Conservation (phyloP, 2,329 filamentous ascomycete genomes). For the Exophiala aquamarina region DNA sequence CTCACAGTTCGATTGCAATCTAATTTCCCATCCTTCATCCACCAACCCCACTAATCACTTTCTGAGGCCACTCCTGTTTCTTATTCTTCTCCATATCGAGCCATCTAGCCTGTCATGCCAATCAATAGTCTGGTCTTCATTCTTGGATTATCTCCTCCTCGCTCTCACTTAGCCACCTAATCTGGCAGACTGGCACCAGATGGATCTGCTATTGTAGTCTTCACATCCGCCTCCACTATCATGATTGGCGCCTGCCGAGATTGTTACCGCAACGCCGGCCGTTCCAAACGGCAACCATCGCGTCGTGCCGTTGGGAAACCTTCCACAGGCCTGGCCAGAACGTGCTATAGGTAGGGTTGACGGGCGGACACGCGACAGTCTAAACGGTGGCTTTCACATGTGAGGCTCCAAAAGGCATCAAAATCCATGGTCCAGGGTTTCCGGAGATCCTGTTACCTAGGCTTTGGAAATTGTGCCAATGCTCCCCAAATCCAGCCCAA, state of each 20-base stretch:
- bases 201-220: slow-evolving; percentile 4
- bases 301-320: too few species aligned
- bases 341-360: slow-evolving; percentile 2
- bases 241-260: slow-evolving; percentile 13
- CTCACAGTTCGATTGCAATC: not conserved
- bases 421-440: not conserved
- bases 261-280: slow-evolving; percentile 7
- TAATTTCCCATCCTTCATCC: slow-evolving; percentile 18
- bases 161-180: slow-evolving; percentile 1
- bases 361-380: not conserved
- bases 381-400: not conserved
- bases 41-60: slow-evolving; percentile 3
- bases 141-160: not conserved
- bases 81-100: slow-evolving; percentile 1
- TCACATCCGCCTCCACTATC: not conserved
- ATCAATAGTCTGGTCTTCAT: slow-evolving; percentile 14
- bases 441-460: not conserved
- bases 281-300: too few species aligned
- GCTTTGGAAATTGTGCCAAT: slow-evolving; percentile 3
- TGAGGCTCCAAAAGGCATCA: not conserved
- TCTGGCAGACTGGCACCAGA: slow-evolving; percentile 8
- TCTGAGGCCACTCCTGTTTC: slow-evolving; percentile 12
- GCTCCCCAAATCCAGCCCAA: not conserved
- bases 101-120: slow-evolving; percentile 9
- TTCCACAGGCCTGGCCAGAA: not conserved